Conservation (phyloP, 2,329 filamentous ascomycete genomes). For the Raffaelea albimanens region DNA sequence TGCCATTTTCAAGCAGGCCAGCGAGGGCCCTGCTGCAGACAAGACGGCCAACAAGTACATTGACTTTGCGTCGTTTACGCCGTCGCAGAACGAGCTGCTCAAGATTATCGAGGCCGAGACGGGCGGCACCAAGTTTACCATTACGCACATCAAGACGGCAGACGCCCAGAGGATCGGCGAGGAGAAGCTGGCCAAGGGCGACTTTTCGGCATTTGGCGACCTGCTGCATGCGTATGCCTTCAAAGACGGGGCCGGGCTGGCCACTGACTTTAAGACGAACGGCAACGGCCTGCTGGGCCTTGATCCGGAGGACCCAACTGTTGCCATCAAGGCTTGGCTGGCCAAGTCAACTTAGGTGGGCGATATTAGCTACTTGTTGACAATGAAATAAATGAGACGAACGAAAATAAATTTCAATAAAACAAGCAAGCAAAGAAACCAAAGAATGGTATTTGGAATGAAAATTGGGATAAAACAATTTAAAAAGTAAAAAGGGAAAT, state of each 20-base stretch:
- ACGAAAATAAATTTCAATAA: not conserved
- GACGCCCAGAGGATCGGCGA: constrained; percentile 27
- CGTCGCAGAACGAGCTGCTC: constrained; percentile 49
- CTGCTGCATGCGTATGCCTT: constrained; percentile 22
- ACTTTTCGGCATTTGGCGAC: constrained; percentile 22
- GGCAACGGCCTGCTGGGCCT: constrained; percentile 19
- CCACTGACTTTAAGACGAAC: constrained; percentile 13
- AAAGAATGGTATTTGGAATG: no score
- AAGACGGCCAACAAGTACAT: constrained; percentile 38
- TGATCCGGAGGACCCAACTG: constrained; percentile 12
- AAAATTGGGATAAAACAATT: no score
- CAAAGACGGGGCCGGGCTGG: constrained; percentile 24
- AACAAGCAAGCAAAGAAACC: no score
- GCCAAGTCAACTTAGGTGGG: not conserved
- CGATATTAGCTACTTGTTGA: not conserved
- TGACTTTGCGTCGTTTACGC: constrained; percentile 44
- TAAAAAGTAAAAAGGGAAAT: no score
- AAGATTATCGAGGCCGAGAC: constrained; percentile 41
- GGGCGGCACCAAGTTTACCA: constrained; percentile 35
- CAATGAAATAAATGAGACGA: no score
- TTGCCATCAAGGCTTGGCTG: constrained; percentile 10
- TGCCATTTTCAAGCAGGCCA: constrained; percentile 16
- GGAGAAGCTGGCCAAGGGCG: constrained; percentile 30
- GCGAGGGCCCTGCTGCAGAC: constrained; percentile 12
- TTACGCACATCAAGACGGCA: constrained; percentile 25